A percentile compares a stretch with the other conserved stretches of the same genome.
These are phyloP conservation scores for Delphinella strobiligena DNA, from an alignment of 2,329 filamentous ascomycete species.

Conservation along the genomic window DNA sequence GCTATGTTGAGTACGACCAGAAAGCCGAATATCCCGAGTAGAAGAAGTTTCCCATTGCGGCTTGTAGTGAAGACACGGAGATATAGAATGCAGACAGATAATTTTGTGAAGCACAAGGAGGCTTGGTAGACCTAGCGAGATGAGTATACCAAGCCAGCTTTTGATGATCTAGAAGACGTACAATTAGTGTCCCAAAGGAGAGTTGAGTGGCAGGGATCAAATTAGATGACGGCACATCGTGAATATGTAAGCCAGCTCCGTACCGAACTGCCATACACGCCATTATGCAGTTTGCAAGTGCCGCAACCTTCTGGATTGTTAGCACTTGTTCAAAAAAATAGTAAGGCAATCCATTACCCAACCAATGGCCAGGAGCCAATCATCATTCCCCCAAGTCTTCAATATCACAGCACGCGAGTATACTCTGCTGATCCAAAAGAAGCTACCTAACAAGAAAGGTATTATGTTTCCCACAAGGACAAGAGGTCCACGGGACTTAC, in stretches of 20 bases:
- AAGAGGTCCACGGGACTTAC: slow-evolving; percentile 2
- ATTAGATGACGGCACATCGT: not conserved
- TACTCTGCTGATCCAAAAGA: slow-evolving; percentile 1
- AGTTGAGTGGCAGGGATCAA: slow-evolving; percentile 1
- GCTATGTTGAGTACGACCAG: not conserved
- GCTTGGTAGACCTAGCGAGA: slow-evolving; percentile 3
- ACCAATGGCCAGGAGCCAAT: slow-evolving; percentile 1
- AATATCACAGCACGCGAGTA: slow-evolving; percentile 2
- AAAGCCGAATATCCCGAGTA: slow-evolving; percentile 1
- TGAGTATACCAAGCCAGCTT: no score
- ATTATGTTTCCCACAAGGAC: slow-evolving; percentile 5
- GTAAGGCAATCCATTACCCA: not conserved
- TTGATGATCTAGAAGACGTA: no score
- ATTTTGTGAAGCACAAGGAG: slow-evolving; percentile 5
- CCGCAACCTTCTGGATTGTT: not conserved
- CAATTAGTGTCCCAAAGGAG: slow-evolving; percentile 3
- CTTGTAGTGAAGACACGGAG: slow-evolving; percentile 5
- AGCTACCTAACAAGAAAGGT: slow-evolving; percentile 2
- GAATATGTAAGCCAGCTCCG: slow-evolving; percentile 2
- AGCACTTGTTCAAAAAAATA: not conserved
- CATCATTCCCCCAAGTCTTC: slow-evolving; percentile 2
- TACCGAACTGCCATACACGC: slow-evolving; percentile 1
- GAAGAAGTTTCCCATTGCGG: not conserved
- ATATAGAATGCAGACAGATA: slow-evolving; percentile 4
- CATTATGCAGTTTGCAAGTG: slow-evolving; percentile 6